Percentiles rank a stretch among this genome's conserved stretches.
These are phyloP conservation scores for Pseudotulostoma volvatum DNA, from an alignment of 495 filamentous ascomycete species.

Conservation along the genomic window DNA sequence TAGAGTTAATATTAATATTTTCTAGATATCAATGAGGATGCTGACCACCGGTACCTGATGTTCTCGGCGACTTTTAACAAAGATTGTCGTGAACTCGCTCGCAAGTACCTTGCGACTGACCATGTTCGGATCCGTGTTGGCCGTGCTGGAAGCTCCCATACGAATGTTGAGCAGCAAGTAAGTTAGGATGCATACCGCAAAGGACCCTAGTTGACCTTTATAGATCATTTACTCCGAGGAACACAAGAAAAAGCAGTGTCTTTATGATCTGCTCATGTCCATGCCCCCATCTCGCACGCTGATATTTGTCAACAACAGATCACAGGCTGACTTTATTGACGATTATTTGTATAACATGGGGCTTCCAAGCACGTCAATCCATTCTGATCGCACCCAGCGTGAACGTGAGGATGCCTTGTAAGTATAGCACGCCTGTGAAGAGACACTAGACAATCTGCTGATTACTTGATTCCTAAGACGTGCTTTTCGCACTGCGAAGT, in stretches of 20 bases:
- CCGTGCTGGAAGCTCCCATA: slow-evolving; percentile 61
- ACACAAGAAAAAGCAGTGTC: slow-evolving; percentile 44
- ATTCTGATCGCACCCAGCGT: slow-evolving; percentile 69
- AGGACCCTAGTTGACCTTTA: background rate
- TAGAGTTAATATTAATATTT: slow-evolving; percentile 8
- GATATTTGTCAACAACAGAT: slow-evolving; percentile 76
- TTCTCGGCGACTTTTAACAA: slow-evolving; percentile 90
- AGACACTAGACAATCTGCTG: slow-evolving; percentile 1
- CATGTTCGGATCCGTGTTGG: slow-evolving; percentile 71
- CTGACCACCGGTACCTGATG: slow-evolving; percentile 72
- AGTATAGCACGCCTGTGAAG: slow-evolving; percentile 14
- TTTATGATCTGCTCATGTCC: slow-evolving; percentile 56
- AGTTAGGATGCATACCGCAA: slow-evolving; percentile 1
- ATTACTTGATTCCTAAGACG: slow-evolving; percentile 30
- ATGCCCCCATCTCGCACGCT: slow-evolving; percentile 62
- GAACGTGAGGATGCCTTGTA: slow-evolving; percentile 88
- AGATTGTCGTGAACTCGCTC: slow-evolving; percentile 55
- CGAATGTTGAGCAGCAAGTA: slow-evolving; percentile 59
- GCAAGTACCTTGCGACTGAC: slow-evolving; percentile 49
- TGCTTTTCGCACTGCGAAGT: slow-evolving; percentile 55
- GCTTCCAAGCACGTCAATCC: slow-evolving; percentile 73
- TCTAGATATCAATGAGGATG: slow-evolving; percentile 55
- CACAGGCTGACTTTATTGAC: slow-evolving; percentile 61
- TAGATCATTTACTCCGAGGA: slow-evolving; percentile 47
- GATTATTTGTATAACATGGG: slow-evolving; percentile 69